phyloP scores from a whole-genome alignment of 2,329 filamentous ascomycete genomes.

The Talaromyces piceae region DNA sequence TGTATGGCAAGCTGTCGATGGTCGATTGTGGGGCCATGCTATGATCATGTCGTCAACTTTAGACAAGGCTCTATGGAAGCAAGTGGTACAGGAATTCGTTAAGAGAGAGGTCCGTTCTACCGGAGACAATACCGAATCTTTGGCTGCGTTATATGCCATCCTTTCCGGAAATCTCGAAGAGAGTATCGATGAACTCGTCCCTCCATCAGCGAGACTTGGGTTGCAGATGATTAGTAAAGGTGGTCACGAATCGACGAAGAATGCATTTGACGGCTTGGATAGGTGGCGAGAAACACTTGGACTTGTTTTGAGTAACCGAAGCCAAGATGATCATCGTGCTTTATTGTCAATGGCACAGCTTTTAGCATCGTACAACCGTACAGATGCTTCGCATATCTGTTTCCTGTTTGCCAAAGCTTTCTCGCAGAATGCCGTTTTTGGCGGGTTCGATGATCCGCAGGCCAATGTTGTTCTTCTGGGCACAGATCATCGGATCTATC shows the following conservation, averaged over 20 bases:
- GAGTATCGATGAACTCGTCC: slow-evolving; percentile 90
- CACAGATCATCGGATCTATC: slow-evolving; percentile 66
- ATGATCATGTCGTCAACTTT: slow-evolving; percentile 81
- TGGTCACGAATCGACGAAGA: slow-evolving; percentile 54
- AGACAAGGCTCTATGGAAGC: slow-evolving; percentile 70
- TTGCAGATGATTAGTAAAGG: slow-evolving; percentile 80
- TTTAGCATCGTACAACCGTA: slow-evolving; percentile 74
- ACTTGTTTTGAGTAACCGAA: slow-evolving; percentile 82
- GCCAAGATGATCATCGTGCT: slow-evolving; percentile 66
- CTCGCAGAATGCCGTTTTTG: slow-evolving; percentile 55
- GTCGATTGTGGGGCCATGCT: slow-evolving; percentile 91
- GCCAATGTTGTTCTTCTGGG: slow-evolving; percentile 77
- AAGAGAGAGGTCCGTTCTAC: slow-evolving; percentile 84
- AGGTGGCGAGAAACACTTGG: slow-evolving; percentile 90
- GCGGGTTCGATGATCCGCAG: slow-evolving; percentile 73
- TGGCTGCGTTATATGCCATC: slow-evolving; percentile 87
- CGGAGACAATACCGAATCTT: slow-evolving; percentile 71
- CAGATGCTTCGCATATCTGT: slow-evolving; percentile 89
- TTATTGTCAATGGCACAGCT: slow-evolving; percentile 74
- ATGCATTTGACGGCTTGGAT: slow-evolving; percentile 76
- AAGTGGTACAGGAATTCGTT: slow-evolving; percentile 91
- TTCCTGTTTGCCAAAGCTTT: slow-evolving; percentile 70
- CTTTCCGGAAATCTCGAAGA: slow-evolving; percentile 92
- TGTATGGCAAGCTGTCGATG: slow-evolving; percentile 88
- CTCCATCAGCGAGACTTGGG: slow-evolving; percentile 82